Base-by-base conservation (phyloP, 2,329 filamentous ascomycete genomes). In the Penicillium vulpinum region DNA sequence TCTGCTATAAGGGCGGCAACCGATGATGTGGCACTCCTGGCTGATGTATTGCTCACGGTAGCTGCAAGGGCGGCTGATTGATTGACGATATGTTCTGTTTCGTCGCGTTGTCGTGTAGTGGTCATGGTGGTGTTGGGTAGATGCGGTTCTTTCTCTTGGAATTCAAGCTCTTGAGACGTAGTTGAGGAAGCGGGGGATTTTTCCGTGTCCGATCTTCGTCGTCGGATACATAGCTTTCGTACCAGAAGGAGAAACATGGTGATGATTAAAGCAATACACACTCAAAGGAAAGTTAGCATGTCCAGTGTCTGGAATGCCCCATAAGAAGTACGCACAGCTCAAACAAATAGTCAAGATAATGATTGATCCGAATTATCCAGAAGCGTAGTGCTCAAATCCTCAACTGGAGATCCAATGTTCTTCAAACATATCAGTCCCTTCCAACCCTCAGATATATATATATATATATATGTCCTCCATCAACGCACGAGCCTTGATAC, bases 51-150 rank as follows among this genome's bases (percentile, higher is more conserved):
- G 40, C 51, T 59, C 35, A 59, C 39, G 7, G 43, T 55, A 21
- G 53, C 54, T 48, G 61, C 55, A 15, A 65, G 49, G 4, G 35
- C 28, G 2, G 64, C 59, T 41, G 58, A 39, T 24, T 60, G 59
- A 24, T 58, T 51, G 52, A 61, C 31, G 18, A 59, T 59, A 4
- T 40, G 39, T 2, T 59, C 55, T 39, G 58, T 62, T 31, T 62
- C 61, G 46, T 31, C 5, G n/a, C 29, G 26, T 15, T 24, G 9
- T 4, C 41, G 7, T 16, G 21, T n/a, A 5, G 33, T 39, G 7
- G 21, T 36, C 16, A 43, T n/a, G 21, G 15, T 26, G n/a, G n/a
- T 15, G 22, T 50, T 4, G 7, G 22, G 15, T 22, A 18, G 11
- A 18, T 26, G 22, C 2, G 15, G 5, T 16, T 18, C 16, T 13